Evolutionary conservation across 257 asterid genomes (phyloP), one percentile per base, ranked within the genome.

Genomic region (Cinchona pubescens): DNA sequence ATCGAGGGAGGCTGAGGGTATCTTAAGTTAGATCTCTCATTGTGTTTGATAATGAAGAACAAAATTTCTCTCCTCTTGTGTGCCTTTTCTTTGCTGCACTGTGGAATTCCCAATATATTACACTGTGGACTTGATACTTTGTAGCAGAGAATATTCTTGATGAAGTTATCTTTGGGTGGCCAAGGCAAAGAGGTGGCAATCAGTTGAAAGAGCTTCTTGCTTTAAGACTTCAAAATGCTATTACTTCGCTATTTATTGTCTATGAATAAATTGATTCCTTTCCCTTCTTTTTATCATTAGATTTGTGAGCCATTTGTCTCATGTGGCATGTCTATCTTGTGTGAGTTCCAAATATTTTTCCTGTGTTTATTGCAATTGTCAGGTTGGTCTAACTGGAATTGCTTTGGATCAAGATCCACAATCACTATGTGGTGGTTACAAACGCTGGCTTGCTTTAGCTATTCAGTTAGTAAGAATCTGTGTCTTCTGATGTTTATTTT

Each of bases 121-220:
- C 66, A 13, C 19, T 35, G 23, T 43, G 75, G 75, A 76, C 60
- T 76, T 92, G 98, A 89, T 90, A 85, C 75, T 92, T 94, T 84
- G 86, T 94, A 76, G 97, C 97, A 75, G 97, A 94, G 88, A 94
- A 74, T 77, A 83, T 94, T 79, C 94, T 94, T 62, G 97, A 89
- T 83, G 99, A 94, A 79, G 85, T 94, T 69, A 86, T 88, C 84
- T 94, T 92, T 85, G 99, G 98, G 46, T 94, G 98, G 98, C 94
- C 98, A 80, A 86, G 97, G 79, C 93, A 89, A 85, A 86, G 75
- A 73, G 94, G 89, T 75, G 94, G 96, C 71, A 75, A 83, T 79
- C 94, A 90, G 80, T 76, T 83, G 82, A 90, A 87, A 80, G 99
- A 94, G 81, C 88, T 87, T 72, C 97, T 94, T 86, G 90, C 96